phyloP scores from a whole-genome alignment of 768 basidiomycete species.

The Leccinellum albellum region DNA sequence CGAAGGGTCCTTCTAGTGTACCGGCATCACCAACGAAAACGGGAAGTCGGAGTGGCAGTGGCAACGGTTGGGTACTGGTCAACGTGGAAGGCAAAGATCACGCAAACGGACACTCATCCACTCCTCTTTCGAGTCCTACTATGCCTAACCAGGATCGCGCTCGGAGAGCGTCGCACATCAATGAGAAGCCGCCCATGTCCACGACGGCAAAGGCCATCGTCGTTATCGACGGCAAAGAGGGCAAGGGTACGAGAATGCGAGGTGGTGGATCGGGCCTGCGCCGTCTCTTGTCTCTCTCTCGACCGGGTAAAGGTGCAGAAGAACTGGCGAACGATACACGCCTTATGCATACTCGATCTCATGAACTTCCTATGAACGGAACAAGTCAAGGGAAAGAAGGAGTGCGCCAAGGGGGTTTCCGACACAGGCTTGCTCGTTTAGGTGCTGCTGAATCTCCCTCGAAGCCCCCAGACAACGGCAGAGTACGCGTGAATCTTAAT shows the following conservation, averaged over 20 bases:
- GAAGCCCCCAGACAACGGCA: slow-evolving; percentile 31
- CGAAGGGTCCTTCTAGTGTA: slow-evolving; percentile 20
- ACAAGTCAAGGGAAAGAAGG: slow-evolving; percentile 19
- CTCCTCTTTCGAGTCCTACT: slow-evolving; percentile 24
- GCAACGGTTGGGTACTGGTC: slow-evolving; percentile 64
- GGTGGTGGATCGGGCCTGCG: slow-evolving; percentile 31
- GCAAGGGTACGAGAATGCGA: slow-evolving; percentile 25
- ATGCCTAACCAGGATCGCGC: slow-evolving; percentile 29
- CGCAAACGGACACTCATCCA: slow-evolving; percentile 19
- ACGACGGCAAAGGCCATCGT: slow-evolving; percentile 61
- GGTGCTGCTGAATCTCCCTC: slow-evolving; percentile 27
- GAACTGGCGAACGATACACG: slow-evolving; percentile 24
- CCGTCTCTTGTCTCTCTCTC: slow-evolving; percentile 32
- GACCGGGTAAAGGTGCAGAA: slow-evolving; percentile 29
- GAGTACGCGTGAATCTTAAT: slow-evolving; percentile 36
- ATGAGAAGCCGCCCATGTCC: slow-evolving; percentile 35
- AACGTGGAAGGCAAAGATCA: slow-evolving; percentile 50
- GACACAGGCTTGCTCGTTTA: slow-evolving; percentile 26
- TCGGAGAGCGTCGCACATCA: slow-evolving; percentile 25
- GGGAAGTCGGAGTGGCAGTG: slow-evolving; percentile 35
- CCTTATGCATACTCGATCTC: slow-evolving; percentile 25
- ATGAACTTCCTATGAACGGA: slow-evolving; percentile 21
- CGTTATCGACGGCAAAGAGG: slow-evolving; percentile 54
- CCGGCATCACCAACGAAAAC: slow-evolving; percentile 34
- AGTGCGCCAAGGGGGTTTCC: slow-evolving; percentile 26